Conservation (phyloP, 2,329 filamentous ascomycete species). For the Apiospora malaysiana region DNA sequence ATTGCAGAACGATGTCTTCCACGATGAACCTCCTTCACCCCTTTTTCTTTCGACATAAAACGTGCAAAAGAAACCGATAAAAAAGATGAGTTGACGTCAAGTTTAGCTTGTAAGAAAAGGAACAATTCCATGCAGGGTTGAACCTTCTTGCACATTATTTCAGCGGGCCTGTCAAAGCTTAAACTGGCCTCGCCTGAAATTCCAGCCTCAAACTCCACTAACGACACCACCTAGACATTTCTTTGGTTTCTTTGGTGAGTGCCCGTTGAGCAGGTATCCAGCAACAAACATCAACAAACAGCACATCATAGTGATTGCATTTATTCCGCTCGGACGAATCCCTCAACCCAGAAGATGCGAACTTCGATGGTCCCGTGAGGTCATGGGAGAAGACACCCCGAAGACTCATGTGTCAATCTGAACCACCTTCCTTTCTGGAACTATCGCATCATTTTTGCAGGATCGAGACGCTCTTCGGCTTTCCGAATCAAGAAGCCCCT, state of each 20-base stretch:
- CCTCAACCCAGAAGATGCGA: neutral
- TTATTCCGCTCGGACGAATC: neutral
- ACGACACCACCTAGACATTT: neutral
- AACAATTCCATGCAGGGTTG: neutral
- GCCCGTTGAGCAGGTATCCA: neutral
- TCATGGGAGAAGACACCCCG: neutral
- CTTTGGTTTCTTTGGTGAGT: neutral
- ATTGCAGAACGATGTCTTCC: neutral
- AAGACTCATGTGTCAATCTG: neutral
- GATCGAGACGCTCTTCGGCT: neutral
- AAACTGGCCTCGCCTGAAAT: neutral
- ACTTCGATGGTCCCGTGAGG: neutral
- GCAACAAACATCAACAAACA: neutral
- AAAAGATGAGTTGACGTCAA: neutral
- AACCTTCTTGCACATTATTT: neutral
- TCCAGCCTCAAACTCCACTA: constrained; percentile 1
- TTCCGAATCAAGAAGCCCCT: neutral
- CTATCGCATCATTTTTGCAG: neutral
- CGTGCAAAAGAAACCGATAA: no score
- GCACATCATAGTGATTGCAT: neutral
- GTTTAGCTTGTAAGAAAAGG: neutral
- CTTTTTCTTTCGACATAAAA: neutral
- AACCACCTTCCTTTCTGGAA: constrained; percentile 10
- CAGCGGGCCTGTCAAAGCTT: neutral
- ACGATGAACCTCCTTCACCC: neutral